Base-by-base conservation (phyloP, 495 filamentous ascomycete species). In the Recurvomyces mirabilis region DNA sequence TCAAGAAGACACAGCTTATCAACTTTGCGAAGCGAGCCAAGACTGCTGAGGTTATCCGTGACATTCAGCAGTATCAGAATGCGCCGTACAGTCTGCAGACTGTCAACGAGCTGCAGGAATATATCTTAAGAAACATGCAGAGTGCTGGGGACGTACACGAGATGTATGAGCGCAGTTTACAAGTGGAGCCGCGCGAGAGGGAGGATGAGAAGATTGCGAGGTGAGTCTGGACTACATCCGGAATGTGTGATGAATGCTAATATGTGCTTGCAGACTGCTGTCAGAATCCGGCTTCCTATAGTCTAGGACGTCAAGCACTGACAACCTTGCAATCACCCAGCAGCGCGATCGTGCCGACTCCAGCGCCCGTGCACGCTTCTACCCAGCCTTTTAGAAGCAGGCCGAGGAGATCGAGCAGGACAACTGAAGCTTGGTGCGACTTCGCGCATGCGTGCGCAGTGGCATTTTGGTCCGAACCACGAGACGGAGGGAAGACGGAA, bases 1-100 rank as follows among this genome's bases (percentile, higher is more conserved):
- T 88, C 61, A 95, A 94, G 62, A 89, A 88, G 57, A 88, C 87
- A 15, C 82, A 91, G 56, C 69, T 94, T 56, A 98, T 96, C 68
- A 96, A 98, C 68, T 98, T 96, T 63, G 86, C 84, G 57, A 96
- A 98, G 70, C 83, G 93, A 25, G 83, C 87, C 32, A 96, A 95
- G 70, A 94, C 91, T 13, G 93, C 91, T 19, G 91, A 94, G 59
- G 91, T 96, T 34, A 96, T 98, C 51, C 83, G 85, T 30, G 89
- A 95, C 60, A 95, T 98, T 46, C 93, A 96, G 64, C 87, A 94
- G 61, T 96, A 94, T 59, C 93, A 98, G 60, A 94, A 93, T 53
- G 84, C 91, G 14, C 87, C 87, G 20, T 98, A 98, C 56, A 79
- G 84, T 5, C 70, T 98, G 29, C 81, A 87, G 60, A 73, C 87